Evolutionary conservation across 495 filamentous ascomycete genomes (phyloP).

Genomic region (Elasticomyces elasticus): DNA sequence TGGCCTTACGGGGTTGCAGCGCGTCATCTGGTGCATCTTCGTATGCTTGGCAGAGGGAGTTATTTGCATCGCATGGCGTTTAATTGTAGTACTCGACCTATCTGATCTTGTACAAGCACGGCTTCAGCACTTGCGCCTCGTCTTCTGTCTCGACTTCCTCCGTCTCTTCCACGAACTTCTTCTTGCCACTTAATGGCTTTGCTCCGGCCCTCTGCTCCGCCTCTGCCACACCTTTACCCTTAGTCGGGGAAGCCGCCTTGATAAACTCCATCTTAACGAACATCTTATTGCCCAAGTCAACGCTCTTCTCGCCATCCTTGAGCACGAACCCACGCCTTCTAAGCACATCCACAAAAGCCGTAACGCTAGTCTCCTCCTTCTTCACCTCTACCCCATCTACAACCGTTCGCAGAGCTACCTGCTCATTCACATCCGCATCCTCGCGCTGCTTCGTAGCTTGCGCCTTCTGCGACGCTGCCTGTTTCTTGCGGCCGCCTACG

Average conservation of each 20-base stretch:
- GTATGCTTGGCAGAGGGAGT: too few species aligned
- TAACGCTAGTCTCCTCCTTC: constrained; percentile 65
- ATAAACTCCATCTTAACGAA: constrained; percentile 94
- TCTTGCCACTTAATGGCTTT: constrained; percentile 32
- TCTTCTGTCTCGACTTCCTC: constrained; percentile 48
- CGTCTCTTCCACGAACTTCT: constrained; percentile 38
- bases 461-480: constrained; percentile 38
- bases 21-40: too few species aligned
- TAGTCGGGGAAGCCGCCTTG: constrained; percentile 58
- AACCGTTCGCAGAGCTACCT: constrained; percentile 37
- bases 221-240: constrained; percentile 54
- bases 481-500: constrained; percentile 46
- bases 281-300: constrained; percentile 90
- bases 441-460: constrained; percentile 41
- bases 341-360: constrained; percentile 80
- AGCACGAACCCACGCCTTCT: constrained; percentile 68
- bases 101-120: constrained; percentile 91
- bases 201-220: constrained; percentile 46
- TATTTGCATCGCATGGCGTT: background rate
- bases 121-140: constrained; percentile 66
- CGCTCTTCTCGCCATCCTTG: constrained; percentile 44
- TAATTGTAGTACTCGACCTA: constrained; percentile 28
- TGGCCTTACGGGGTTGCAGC: too few species aligned
- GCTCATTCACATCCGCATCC: constrained; percentile 33
- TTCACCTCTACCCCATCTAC: constrained; percentile 34